Base-by-base conservation (phyloP, 176 grass and related monocot genomes). In the Oryza nivara region DNA sequence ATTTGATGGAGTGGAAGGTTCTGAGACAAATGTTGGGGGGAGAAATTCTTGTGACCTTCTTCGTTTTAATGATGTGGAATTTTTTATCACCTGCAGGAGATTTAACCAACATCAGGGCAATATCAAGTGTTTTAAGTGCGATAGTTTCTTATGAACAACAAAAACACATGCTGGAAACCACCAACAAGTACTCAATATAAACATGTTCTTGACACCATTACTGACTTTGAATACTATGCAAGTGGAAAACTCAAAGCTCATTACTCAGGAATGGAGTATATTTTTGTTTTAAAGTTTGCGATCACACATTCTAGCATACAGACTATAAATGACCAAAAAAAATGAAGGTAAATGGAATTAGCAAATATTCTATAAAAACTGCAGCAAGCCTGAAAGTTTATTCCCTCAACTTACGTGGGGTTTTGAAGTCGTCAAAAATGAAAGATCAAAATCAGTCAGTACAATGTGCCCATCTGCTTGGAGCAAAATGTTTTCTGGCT, bases 401-500 rank as follows among this genome's bases (percentile, higher is more conserved):
- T 28, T 73, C 28, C 14, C 28, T 80, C 22, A 15, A 92, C 88
- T 89, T 94, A 92, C 96, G 80, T 94, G 96, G 77, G 96, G 96
- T 85, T 96, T 99, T 38, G 91, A 96, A 79, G 81, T 87, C 68
- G 96, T 99, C 81, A 99, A 67, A 83, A 96, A 96, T 32, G 96
- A 99, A 67, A 99, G 83, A 76, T 99, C 96, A 90, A 99, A 99
- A 81, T 99, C 96, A 79, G 91, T 91, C 75, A 99, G 73, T 61
- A 99, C 96, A 26, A 94, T 80, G 82, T 99, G 96, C 60, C 96
- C 96, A 68, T 99, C 88, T 47, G 81, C 88, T 86, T 96, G 93
- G 75, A 99, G 89, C 79, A 99, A 83, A 72, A 99, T 96, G 48
- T 99, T 99, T 89, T 99, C 96, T 86, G 96, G 96, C 77, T 99